Base-by-base conservation (phyloP, 1,284 basidiomycete genomes). In the Cutaneotrichosporon sp. region DNA sequence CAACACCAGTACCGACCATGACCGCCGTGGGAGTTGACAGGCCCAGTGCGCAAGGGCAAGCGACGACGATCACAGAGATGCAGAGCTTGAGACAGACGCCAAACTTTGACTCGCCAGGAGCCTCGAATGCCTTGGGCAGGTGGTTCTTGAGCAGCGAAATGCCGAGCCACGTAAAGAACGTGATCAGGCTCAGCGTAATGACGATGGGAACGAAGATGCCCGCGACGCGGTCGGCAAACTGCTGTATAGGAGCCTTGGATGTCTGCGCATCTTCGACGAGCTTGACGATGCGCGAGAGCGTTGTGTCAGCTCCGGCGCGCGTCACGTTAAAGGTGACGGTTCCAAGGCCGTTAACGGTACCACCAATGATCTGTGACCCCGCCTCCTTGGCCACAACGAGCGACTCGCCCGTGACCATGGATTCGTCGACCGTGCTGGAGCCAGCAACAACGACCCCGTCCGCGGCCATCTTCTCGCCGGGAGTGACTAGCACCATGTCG, bases 1-100 rank as follows among this genome's bases (percentile, higher is more conserved):
- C 97, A 61, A 99, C 89, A 0, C 97, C 97, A 0, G 97, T 99
- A 34, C 97, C 97, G 47, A 99, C 97, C 97, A 99, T 99, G 80
- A 99, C 95, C 1, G 97, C 97, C 0, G 97, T 99, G 0, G 97
- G 97, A 0, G 97, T 99, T 64, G 91, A 92, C 61, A 99, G 85
- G 4, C 97, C 97, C 32, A 99, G 85, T 0, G 97, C 97, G 76
- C 97, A 99, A 0, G 97, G 97, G 78, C 97, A 99, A 5, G 97
- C 97, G 62, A 99, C 95, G 52, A 99, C 97, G 63, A 99, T 87
- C 68, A 99, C 96, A 58, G 91, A 95, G 75, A 99, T 99, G 78
- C 96, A 98, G 69, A 99, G 88, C 83, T 97, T 95, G 65, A 99
- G 84, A 76, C 96, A 98, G 13, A 97, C 89, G 38, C 92, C 91